Evolutionary conservation across 345 rosid genomes (phyloP).

Genomic region (Eucalyptus tenuipes): DNA sequence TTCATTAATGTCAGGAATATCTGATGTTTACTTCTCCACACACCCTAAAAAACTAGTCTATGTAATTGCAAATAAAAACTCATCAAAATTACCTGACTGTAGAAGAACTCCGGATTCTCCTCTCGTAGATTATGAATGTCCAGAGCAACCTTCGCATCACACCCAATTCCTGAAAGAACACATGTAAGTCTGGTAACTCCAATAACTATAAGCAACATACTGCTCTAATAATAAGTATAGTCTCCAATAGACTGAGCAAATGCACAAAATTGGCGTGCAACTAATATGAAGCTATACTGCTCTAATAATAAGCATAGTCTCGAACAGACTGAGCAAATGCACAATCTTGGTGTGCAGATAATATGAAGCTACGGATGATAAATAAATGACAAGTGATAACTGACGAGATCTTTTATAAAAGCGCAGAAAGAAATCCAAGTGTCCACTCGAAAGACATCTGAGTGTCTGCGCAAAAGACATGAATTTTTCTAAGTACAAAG

Average conservation of each 20-base stretch:
- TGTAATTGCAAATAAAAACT: not conserved
- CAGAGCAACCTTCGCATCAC: slow-evolving; percentile 90
- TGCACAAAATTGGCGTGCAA: not conserved
- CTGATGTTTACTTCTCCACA: not conserved
- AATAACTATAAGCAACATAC: not conserved
- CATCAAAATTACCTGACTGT: slow-evolving; percentile 46
- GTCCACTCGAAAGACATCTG: not conserved
- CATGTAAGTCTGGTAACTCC: not conserved
- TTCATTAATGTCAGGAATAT: not conserved
- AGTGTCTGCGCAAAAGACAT: not conserved
- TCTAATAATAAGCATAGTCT: not conserved
- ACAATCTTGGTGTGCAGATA: not conserved
- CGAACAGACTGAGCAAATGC: not conserved
- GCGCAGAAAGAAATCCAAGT: not conserved
- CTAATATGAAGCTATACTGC: not conserved
- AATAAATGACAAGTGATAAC: not conserved
- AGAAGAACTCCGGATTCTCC: slow-evolving; percentile 79
- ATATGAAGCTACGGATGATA: not conserved
- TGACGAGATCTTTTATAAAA: not conserved
- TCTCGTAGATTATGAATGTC: slow-evolving; percentile 79
- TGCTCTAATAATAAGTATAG: not conserved
- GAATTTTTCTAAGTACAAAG: not conserved
- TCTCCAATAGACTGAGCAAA: not conserved
- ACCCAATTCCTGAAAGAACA: slow-evolving; percentile 50
- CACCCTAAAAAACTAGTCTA: not conserved